These are phyloP conservation scores for Monascus purpureus DNA, from an alignment of 495 filamentous ascomycete genomes.

Conservation along the genomic window DNA sequence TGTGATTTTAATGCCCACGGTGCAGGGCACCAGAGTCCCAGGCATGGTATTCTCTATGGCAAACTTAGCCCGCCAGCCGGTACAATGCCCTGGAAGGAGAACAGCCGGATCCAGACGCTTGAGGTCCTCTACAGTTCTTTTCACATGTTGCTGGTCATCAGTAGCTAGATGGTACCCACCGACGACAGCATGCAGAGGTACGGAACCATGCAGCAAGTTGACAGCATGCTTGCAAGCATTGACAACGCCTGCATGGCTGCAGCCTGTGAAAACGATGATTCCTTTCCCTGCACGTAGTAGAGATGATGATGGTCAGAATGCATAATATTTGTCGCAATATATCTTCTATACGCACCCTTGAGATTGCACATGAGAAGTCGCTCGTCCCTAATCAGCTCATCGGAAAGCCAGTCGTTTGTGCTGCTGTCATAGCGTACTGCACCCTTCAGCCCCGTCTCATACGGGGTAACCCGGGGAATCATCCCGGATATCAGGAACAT, in stretches of 20 bases:
- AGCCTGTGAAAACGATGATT: slow-evolving; percentile 49
- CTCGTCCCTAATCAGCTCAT: slow-evolving; percentile 43
- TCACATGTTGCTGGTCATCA: slow-evolving; percentile 26
- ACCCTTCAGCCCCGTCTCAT: slow-evolving; percentile 37
- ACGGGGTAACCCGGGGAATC: slow-evolving; percentile 39
- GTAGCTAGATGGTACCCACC: slow-evolving; percentile 48
- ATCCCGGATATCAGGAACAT: slow-evolving; percentile 44
- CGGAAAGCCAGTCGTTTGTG: slow-evolving; percentile 36
- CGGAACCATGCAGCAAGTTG: slow-evolving; percentile 16
- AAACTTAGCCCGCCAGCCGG: slow-evolving; percentile 48
- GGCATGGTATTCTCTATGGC: slow-evolving; percentile 43
- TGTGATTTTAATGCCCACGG: slow-evolving; percentile 38
- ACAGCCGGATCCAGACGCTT: slow-evolving; percentile 39
- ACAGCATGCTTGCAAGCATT: slow-evolving; percentile 40
- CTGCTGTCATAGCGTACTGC: slow-evolving; percentile 33
- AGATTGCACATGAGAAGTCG: slow-evolving; percentile 44
- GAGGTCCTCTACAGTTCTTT: slow-evolving; percentile 35
- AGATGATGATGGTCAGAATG: too few species aligned
- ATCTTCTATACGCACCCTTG: slow-evolving; percentile 33
- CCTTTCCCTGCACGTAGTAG: slow-evolving; percentile 30
- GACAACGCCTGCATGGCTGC: slow-evolving; percentile 46
- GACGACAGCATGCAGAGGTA: slow-evolving; percentile 41
- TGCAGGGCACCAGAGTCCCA: slow-evolving; percentile 40
- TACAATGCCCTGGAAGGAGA: slow-evolving; percentile 45
- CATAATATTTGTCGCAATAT: too few species aligned